These are phyloP conservation scores for Penicillium sp. DNA, from an alignment of 2,329 filamentous ascomycete species.

Conservation along the genomic window DNA sequence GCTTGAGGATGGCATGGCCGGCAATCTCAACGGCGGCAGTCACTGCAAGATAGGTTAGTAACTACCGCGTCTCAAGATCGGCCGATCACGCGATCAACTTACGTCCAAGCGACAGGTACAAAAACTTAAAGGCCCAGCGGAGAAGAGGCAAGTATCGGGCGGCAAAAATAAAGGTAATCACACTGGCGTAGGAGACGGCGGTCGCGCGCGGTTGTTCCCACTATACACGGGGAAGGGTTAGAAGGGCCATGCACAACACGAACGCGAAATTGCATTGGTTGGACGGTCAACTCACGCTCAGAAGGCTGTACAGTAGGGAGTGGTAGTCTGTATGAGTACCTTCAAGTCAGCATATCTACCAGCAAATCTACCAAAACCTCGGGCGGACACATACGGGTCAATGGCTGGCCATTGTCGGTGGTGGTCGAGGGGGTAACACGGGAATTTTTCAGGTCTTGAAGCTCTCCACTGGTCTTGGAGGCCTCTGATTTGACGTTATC, in stretches of 20 bases:
- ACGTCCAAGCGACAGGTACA: conserved; percentile 56
- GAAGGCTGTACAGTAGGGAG: conserved; percentile 59
- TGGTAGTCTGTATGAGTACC: conserved; percentile 48
- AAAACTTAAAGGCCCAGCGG: conserved; percentile 56
- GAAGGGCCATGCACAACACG: neutral
- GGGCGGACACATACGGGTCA: conserved; percentile 49
- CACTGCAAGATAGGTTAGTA: conserved; percentile 33
- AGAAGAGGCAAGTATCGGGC: conserved; percentile 58
- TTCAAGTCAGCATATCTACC: conserved; percentile 1
- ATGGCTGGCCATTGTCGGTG: conserved; percentile 55
- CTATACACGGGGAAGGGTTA: conserved; percentile 28
- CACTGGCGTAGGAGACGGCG: conserved; percentile 53
- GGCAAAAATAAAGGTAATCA: conserved; percentile 56
- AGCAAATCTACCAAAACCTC: no score
- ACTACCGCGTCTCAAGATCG: conserved; percentile 1
- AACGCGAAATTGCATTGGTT: neutral
- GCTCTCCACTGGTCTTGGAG: conserved; percentile 52
- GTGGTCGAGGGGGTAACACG: conserved; percentile 50
- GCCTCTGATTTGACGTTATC: conserved; percentile 53
- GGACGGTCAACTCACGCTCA: conserved; percentile 50
- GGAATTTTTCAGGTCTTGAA: conserved; percentile 53
- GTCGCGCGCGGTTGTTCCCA: conserved; percentile 63
- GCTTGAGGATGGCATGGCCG: conserved; percentile 51
- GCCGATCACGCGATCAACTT: conserved; percentile 32
- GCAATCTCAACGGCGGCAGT: conserved; percentile 54